Evolutionary conservation across 371 early-diverging fungal species (phyloP), one percentile per base, ranked within the genome.

Genomic region (Chytridium lagenaria): DNA sequence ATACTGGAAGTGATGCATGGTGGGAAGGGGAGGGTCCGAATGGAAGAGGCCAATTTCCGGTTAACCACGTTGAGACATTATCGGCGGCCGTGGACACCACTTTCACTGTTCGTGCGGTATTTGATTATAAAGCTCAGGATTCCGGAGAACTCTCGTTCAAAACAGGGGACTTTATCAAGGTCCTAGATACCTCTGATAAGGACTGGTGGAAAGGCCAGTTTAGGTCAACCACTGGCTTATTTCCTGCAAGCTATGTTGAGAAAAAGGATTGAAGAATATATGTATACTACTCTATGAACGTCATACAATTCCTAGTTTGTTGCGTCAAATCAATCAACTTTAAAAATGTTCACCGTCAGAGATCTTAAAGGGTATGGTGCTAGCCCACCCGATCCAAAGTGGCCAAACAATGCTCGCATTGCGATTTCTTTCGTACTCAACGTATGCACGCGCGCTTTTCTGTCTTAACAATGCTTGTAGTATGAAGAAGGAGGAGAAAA

Each of bases 191-290:
- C 1, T 50, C 70, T 33, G 85, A 80, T 69, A 19, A 31, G 12
- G 86, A 83, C 70, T 84, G 86, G 86, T 85, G 82, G 81, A 75
- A 57, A 1, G 92, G 92, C 23, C 83, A 81, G 63, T 68, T 93
- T 33, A 79, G 89, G 69, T 92, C 92, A 16, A 70, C 79, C 5
- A 82, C 83, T 12, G 97, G 96, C 0, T 86, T 91, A 23, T 90
- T 97, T 68, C 97, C 97, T 7, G 88, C 90, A 1, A 91, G 87
- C 70, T 96, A 95, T 81, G 93, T 95, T 1, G 69, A 73, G 70
- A 66, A 67, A 40, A 31, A n/a, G n/a, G n/a, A n/a, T n/a, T n/a
- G n/a, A n/a, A n/a, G n/a, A 59, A 19, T 74, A 59, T 74, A 59
- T n/a, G 19, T 44, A n/a, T 15, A 52, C 5, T 15, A 52, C 55